Conservation (phyloP, 164 flowering plant genomes). For the Annona cherimola region DNA sequence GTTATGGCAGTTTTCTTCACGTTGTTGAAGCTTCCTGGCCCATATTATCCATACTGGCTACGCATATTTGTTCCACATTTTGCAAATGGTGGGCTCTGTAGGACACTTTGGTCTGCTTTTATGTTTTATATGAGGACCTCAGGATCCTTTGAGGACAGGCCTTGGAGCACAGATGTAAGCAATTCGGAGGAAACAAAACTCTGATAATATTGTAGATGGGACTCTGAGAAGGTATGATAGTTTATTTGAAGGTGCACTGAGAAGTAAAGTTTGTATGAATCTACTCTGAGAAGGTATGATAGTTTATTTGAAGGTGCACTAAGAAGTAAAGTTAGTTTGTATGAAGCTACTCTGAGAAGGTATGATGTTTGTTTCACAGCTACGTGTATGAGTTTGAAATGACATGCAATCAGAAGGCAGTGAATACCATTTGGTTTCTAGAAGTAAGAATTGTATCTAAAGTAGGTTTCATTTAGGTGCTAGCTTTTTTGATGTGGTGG, state of each 20-base stretch:
- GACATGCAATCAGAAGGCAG: background rate
- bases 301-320: background rate
- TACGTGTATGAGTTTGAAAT: too few relatives aligned
- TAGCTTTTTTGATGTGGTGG: background rate
- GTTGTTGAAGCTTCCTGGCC: slow-evolving; percentile 78
- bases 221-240: slow-evolving; percentile 9
- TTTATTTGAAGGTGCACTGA: background rate
- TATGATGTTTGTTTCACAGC: background rate
- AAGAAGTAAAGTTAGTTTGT: too few relatives aligned
- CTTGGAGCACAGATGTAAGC: slow-evolving; percentile 9
- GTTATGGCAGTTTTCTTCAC: slow-evolving; percentile 52
- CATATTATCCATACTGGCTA: slow-evolving; percentile 86
- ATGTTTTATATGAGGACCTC: slow-evolving; percentile 48
- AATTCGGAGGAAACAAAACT: slow-evolving; percentile 10
- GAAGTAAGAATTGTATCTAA: background rate
- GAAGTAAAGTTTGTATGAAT: too few relatives aligned
- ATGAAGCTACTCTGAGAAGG: slow-evolving; percentile 4
- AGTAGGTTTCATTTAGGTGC: background rate
- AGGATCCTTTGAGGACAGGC: slow-evolving; percentile 5
- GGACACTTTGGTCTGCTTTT: slow-evolving; percentile 52
- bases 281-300: slow-evolving; percentile 9
- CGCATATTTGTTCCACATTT: slow-evolving; percentile 82
- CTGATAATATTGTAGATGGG: slow-evolving; percentile 3
- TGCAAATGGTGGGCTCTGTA: slow-evolving; percentile 74
- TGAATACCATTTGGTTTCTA: background rate